Evolutionary conservation across 1,139 yeast genomes (phyloP).

Genomic region (Candida buenavistaensis): DNA sequence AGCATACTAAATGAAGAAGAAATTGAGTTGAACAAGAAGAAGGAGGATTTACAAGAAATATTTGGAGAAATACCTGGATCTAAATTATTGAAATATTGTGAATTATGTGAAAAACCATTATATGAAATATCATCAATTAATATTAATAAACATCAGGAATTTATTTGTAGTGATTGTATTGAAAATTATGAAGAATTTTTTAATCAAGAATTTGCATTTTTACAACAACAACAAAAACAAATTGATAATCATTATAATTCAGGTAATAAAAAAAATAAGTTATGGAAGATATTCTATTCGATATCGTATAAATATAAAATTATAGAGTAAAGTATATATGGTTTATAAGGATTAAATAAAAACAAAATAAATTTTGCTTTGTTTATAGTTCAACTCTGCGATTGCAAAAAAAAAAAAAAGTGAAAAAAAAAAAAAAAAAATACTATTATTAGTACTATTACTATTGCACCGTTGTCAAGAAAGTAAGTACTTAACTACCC

Average conservation of each 20-base stretch:
- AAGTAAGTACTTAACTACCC: no score
- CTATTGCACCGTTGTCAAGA: no score
- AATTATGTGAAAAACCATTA: constrained; percentile 64
- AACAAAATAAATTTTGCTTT: no score
- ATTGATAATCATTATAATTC: no score
- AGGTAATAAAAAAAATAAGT: constrained; percentile 5
- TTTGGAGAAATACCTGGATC: constrained; percentile 44
- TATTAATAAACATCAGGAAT: constrained; percentile 38
- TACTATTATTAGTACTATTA: no score
- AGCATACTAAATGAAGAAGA: no score
- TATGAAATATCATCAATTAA: constrained; percentile 56
- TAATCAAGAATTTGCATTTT: constrained; percentile 25
- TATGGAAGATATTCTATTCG: constrained; percentile 8
- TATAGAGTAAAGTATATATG: no score
- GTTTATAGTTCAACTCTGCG: no score
- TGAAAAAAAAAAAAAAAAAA: no score
- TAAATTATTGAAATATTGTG: constrained; percentile 53
- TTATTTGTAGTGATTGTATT: constrained; percentile 66
- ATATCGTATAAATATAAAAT: constrained; percentile 7
- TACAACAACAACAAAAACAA: no score
- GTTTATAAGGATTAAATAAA: no score
- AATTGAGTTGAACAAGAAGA: background rate
- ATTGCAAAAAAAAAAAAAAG: no score
- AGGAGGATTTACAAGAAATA: constrained; percentile 38
- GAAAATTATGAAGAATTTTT: constrained; percentile 56